Percentiles rank a stretch among this genome's conserved stretches.
phyloP scores from a whole-genome alignment of 2,329 filamentous ascomycete genomes.

The Purpureocillium lavendulum region DNA sequence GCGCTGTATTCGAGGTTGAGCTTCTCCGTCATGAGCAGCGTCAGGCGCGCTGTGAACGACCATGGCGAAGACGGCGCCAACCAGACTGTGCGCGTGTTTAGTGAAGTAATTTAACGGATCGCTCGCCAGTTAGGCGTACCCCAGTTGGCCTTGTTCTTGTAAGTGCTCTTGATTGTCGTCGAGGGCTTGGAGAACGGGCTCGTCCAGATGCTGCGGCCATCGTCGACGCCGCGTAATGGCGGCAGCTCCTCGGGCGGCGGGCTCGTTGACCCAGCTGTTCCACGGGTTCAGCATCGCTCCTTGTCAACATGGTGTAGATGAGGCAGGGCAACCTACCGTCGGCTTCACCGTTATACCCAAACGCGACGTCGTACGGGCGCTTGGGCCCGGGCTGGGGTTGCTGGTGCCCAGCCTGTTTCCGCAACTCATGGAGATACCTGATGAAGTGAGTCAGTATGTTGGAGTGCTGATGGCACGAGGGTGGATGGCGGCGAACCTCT shows the following conservation, averaged over 20 bases:
- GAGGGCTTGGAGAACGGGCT: conserved; percentile 19
- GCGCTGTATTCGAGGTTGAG: conserved; percentile 16
- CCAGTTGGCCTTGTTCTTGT: conserved; percentile 24
- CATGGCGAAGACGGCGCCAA: conserved; percentile 23
- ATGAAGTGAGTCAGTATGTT: background rate
- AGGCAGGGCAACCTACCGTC: background rate
- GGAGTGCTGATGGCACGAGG: too few species aligned
- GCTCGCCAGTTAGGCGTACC: too few species aligned
- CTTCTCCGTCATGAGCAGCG: conserved; percentile 21
- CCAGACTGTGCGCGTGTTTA: conserved; percentile 15
- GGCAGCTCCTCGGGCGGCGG: background rate
- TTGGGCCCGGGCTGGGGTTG: conserved; percentile 7
- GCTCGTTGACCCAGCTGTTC: background rate
- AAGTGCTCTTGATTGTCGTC: conserved; percentile 18
- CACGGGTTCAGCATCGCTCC: background rate
- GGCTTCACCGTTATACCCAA: too few species aligned
- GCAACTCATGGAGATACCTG: conserved; percentile 17
- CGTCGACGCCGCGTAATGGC: conserved; percentile 9
- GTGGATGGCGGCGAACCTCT: conserved; percentile 16
- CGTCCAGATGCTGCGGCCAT: conserved; percentile 16
- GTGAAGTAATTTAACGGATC: too few species aligned
- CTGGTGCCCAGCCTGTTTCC: conserved; percentile 11
- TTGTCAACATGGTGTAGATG: too few species aligned
- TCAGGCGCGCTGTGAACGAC: conserved; percentile 23
- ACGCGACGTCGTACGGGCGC: conserved; percentile 1